Conservation (phyloP, 1,284 basidiomycete genomes). For the Puccinia triticina region DNA sequence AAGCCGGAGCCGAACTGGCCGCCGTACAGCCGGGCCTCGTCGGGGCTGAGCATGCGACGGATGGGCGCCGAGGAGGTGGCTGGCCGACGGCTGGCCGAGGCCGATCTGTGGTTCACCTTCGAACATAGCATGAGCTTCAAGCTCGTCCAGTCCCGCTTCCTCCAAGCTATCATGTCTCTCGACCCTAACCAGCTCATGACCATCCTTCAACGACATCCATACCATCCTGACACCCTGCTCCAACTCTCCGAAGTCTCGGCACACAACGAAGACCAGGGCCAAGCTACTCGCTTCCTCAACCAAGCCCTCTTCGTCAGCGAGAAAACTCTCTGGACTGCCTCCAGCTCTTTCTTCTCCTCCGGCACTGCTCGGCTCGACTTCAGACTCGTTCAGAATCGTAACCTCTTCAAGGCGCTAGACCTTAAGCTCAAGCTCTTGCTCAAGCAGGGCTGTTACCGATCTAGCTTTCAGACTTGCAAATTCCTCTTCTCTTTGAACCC, state of each 20-base stretch:
- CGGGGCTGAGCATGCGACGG: slow-evolving; percentile 27
- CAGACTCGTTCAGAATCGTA: slow-evolving; percentile 78
- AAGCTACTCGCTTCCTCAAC: slow-evolving; percentile 80
- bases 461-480: slow-evolving; percentile 83
- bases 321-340: slow-evolving; percentile 60
- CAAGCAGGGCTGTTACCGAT: slow-evolving; percentile 80
- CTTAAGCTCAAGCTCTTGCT: slow-evolving; percentile 63
- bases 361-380: slow-evolving; percentile 83
- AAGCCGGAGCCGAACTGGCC: slow-evolving; percentile 61
- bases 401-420: slow-evolving; percentile 70
- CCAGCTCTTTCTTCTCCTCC: slow-evolving; percentile 64
- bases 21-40: slow-evolving; percentile 55
- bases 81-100: background rate
- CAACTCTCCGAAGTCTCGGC: slow-evolving; percentile 69
- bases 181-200: slow-evolving; percentile 63
- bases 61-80: slow-evolving; percentile 12
- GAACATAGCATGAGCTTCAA: slow-evolving; percentile 41
- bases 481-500: slow-evolving; percentile 67
- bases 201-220: slow-evolving; percentile 65
- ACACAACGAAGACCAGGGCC: slow-evolving; percentile 62
- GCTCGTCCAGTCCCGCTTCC: slow-evolving; percentile 33
- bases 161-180: slow-evolving; percentile 32
- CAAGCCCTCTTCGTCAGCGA: slow-evolving; percentile 87
- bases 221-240: slow-evolving; percentile 86
- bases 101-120: slow-evolving; percentile 42